These are phyloP conservation scores for Vaccinium vitisidaea DNA, from an alignment of 148 eudicot species.

Conservation along the genomic window DNA sequence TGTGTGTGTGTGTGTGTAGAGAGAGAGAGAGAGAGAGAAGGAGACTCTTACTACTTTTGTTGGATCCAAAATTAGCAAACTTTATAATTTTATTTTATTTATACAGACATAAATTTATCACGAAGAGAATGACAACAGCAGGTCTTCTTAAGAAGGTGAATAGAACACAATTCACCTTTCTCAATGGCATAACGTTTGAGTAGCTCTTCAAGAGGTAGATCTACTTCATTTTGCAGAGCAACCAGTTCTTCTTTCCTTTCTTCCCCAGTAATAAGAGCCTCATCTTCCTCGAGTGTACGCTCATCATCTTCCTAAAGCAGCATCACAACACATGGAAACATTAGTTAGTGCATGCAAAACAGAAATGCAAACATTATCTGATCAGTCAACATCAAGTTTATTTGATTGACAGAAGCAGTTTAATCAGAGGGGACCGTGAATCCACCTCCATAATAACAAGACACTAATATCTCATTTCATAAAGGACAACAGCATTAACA, in stretches of 20 bases:
- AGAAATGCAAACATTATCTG: neutral
- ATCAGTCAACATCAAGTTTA: neutral
- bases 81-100: neutral
- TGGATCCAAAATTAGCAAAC: neutral
- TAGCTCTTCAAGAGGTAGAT: slow-evolving; percentile 83
- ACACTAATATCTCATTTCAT: neutral
- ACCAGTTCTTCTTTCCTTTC: slow-evolving; percentile 84
- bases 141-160: neutral
- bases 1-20: neutral
- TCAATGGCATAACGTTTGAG: slow-evolving; percentile 60
- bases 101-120: slow-evolving; percentile 1
- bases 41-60: neutral
- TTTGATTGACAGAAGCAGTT: neutral
- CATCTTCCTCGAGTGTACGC: slow-evolving; percentile 92
- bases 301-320: slow-evolving; percentile 93
- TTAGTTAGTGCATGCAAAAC: slow-evolving; percentile 12
- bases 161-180: slow-evolving; percentile 41
- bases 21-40: neutral
- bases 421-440: neutral
- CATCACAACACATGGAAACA: slow-evolving; percentile 22
- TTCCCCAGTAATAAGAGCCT: slow-evolving; percentile 83
- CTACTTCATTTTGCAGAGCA: slow-evolving; percentile 79
- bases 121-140: neutral
- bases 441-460: neutral
- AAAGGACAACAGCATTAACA: slow-evolving; percentile 5